Base-by-base conservation (phyloP, 1,284 basidiomycete species). In the Pyrrhoderma noxium region DNA sequence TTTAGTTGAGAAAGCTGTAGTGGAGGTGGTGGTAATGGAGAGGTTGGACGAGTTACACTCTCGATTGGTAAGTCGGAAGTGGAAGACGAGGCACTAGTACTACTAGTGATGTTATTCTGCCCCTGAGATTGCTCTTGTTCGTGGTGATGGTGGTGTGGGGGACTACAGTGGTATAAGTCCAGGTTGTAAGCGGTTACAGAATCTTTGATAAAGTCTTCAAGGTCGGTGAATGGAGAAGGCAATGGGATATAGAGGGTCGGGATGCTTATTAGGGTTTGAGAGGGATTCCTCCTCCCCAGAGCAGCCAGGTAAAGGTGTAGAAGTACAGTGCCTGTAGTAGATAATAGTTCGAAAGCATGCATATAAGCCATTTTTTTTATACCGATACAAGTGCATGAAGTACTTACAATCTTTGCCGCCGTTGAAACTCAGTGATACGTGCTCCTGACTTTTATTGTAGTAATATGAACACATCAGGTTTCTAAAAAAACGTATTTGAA, bases 361-460 rank as follows among this genome's bases (percentile, higher is more conserved):
- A 45, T 25, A 53, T n/a, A 19, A n/a, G 4, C 25, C 18, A 47
- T 46, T 19, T n/a, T n/a, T 18, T 1, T n/a, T n/a, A n/a, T 14
- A 2, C 22, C 38, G 36, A 40, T 18, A 39, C 8, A 5, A 18
- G 0, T 31, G 27, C 27, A 31, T 5, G 27, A 11, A 11, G 11
- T 11, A 73, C 89, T 61, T 60, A 93, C 93, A 98, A 64, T 99
- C 95, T 66, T 99, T 99, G 41, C 95, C 95, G 11, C 95, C 95
- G 60, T 99, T 99, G 72, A 97, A 99, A 66, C 92, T 96, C 48
- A 99, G 74, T 3, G 89, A 86, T 13, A 92, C 69, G 48, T 74
- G 73, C 38, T 84, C 76, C 62, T 78, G 75, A 35, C 89, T 82
- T 57, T n/a, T n/a, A n/a, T n/a, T 46, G 47, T 41, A 47, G 16